Evolutionary conservation across 768 basidiomycete genomes (phyloP).

Genomic region (Myochromella boudieri): DNA sequence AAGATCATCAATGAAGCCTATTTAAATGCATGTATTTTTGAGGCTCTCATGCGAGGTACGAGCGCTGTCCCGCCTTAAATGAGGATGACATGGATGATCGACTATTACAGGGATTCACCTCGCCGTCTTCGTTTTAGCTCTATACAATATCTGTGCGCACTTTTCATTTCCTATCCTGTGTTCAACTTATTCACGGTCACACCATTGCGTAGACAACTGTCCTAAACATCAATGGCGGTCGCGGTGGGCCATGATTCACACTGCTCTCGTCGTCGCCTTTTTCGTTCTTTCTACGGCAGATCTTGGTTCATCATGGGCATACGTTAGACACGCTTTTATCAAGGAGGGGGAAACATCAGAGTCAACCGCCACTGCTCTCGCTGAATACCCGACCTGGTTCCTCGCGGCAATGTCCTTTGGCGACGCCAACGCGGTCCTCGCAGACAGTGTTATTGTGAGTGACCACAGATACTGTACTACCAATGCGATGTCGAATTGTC

Average conservation of each 20-base stretch:
- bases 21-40: too few species aligned
- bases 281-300: slow-evolving; percentile 15
- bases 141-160: slow-evolving; percentile 10
- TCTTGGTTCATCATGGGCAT: slow-evolving; percentile 12
- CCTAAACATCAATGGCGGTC: too few species aligned
- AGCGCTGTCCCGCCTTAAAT: too few species aligned
- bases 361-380: slow-evolving; percentile 7
- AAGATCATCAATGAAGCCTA: too few species aligned
- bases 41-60: too few species aligned
- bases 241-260: too few species aligned
- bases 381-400: slow-evolving; percentile 14
- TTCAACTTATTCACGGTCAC: too few species aligned
- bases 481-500: background rate
- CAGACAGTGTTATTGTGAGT: slow-evolving; percentile 12
- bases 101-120: slow-evolving; percentile 8
- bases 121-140: slow-evolving; percentile 6
- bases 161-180: too few species aligned
- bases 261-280: too few species aligned
- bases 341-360: slow-evolving; percentile 7
- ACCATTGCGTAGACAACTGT: too few species aligned
- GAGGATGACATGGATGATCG: too few species aligned
- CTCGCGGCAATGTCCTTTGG: slow-evolving; percentile 1
- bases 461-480: background rate
- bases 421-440: slow-evolving; percentile 11
- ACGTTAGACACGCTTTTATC: slow-evolving; percentile 14